Evolutionary conservation across 805 yeast genomes (phyloP).

Genomic region (Candida sonorensis): DNA sequence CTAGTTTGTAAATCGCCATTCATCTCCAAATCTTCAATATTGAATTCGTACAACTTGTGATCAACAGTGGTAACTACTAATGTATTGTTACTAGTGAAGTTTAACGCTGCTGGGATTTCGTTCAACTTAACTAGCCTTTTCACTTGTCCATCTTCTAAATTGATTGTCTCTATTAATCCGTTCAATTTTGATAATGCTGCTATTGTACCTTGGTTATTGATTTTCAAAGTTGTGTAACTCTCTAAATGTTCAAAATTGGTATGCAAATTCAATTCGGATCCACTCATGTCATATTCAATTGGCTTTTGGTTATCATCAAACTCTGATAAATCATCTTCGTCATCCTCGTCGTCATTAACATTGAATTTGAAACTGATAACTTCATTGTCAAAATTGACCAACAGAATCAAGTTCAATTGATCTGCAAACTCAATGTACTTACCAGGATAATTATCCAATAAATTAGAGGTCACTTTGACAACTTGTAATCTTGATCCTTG

Average conservation of each 20-base stretch:
- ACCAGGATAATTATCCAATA: constrained; percentile 45
- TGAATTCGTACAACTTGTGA: constrained; percentile 68
- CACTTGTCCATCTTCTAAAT: constrained; percentile 24
- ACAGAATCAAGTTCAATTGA: constrained; percentile 35
- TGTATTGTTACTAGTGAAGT: constrained; percentile 43
- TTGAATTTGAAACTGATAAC: constrained; percentile 28
- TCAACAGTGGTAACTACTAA: constrained; percentile 66
- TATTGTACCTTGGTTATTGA: constrained; percentile 36
- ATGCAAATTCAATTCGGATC: constrained; percentile 1
- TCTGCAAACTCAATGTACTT: constrained; percentile 41
- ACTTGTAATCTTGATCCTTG: constrained; percentile 33
- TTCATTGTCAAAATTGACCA: constrained; percentile 59
- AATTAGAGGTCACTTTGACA: constrained; percentile 42
- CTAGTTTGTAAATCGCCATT: constrained; percentile 40
- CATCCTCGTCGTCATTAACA: constrained; percentile 32
- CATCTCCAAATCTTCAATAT: constrained; percentile 22
- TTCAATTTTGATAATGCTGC: constrained; percentile 56
- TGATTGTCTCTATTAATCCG: constrained; percentile 55
- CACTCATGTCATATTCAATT: constrained; percentile 26
- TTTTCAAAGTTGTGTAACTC: constrained; percentile 45
- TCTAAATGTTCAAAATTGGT: constrained; percentile 28
- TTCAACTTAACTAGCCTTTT: constrained; percentile 52
- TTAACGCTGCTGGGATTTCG: constrained; percentile 52
- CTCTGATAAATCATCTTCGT: constrained; percentile 26
- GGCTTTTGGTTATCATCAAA: constrained; percentile 35